A percentile compares a stretch with the other conserved stretches of the same genome.
Conservation (phyloP, 176 grass and related monocot genomes). For the Luzula sylvatica region DNA sequence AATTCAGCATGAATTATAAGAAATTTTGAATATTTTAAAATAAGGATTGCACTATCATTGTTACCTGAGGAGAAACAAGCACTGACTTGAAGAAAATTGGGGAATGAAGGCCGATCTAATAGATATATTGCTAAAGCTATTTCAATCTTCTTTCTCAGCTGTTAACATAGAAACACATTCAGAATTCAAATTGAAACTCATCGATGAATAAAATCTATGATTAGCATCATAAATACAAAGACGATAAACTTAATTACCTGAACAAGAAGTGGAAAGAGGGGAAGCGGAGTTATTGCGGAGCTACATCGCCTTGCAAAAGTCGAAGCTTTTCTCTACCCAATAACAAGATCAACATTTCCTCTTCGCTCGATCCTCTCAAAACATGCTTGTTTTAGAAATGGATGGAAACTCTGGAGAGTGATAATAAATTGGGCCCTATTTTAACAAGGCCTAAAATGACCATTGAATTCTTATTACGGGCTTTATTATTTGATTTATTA, state of each 20-base stretch:
- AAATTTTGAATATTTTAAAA: not conserved
- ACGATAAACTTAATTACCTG: not conserved
- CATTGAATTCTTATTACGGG: not conserved
- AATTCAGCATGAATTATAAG: too few species aligned
- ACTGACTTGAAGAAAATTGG: slow-evolving; percentile 70
- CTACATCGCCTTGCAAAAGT: slow-evolving; percentile 2
- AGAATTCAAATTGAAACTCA: not conserved
- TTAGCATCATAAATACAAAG: not conserved
- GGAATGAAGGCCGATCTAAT: slow-evolving; percentile 17
- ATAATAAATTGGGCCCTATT: not conserved
- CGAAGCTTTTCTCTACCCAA: not conserved
- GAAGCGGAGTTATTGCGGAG: too few species aligned
- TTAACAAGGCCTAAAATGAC: too few species aligned
- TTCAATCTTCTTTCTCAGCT: slow-evolving; percentile 16
- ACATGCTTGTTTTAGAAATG: not conserved
- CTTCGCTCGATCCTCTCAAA: slow-evolving; percentile 12
- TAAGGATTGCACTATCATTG: not conserved
- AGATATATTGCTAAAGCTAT: slow-evolving; percentile 27
- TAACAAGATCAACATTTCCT: not conserved
- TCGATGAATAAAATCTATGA: not conserved
- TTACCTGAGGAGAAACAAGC: slow-evolving; percentile 89
- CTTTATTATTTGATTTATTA: not conserved
- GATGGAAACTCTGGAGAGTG: not conserved
- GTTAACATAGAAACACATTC: not conserved
- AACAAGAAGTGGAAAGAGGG: not conserved